Evolutionary conservation across 2,329 filamentous ascomycete species (phyloP).

Genomic region (Rhinocladiella mackenziei): DNA sequence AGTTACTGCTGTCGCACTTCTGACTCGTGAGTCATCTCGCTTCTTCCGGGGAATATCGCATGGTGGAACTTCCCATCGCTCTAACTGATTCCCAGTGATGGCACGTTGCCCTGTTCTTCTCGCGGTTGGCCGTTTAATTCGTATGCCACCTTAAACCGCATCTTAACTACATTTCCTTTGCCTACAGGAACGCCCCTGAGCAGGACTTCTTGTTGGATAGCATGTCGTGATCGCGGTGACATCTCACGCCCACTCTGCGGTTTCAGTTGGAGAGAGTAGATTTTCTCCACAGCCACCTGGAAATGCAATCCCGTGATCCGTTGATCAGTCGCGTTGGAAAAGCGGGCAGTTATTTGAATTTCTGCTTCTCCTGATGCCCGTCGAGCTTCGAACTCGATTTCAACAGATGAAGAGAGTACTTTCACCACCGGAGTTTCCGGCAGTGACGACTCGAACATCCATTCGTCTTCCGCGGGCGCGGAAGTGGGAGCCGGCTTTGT

Average conservation of each 20-base stretch:
- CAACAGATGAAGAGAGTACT: constrained; percentile 66
- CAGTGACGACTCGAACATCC: constrained; percentile 85
- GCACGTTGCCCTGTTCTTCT: constrained; percentile 80
- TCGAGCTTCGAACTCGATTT: constrained; percentile 68
- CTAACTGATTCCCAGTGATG: constrained; percentile 63
- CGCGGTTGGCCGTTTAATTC: constrained; percentile 58
- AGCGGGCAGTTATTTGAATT: constrained; percentile 70
- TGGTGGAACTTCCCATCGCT: not conserved
- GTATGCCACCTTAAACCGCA: constrained; percentile 86
- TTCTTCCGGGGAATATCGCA: not conserved
- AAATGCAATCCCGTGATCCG: constrained; percentile 78
- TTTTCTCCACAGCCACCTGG: constrained; percentile 88
- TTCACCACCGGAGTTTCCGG: constrained; percentile 65
- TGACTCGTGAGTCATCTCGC: not conserved
- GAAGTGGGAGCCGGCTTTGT: no score
- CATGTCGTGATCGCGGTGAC: constrained; percentile 65
- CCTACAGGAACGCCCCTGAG: constrained; percentile 69
- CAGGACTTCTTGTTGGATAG: constrained; percentile 76
- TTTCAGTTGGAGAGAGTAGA: constrained; percentile 73
- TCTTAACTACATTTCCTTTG: constrained; percentile 75
- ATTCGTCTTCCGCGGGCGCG: constrained; percentile 85
- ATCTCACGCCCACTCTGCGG: constrained; percentile 80
- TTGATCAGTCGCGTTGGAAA: constrained; percentile 73
- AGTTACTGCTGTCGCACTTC: no score
- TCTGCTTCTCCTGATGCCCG: constrained; percentile 49